phyloP scores from a whole-genome alignment of 1,284 basidiomycete genomes.

The Leccinum glutinopallens region DNA sequence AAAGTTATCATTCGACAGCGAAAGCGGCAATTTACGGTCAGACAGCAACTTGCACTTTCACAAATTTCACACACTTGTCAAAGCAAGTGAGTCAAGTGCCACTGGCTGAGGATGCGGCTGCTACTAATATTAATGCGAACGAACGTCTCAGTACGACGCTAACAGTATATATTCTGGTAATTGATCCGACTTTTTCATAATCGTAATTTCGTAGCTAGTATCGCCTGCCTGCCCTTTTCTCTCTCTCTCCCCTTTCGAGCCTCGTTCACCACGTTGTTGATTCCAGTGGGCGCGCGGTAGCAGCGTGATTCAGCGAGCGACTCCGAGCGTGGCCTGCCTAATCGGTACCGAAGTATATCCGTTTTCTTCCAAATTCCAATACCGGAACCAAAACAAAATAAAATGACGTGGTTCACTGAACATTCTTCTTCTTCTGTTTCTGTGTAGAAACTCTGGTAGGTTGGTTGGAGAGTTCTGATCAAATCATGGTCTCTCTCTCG shows the following conservation, averaged over 20 bases:
- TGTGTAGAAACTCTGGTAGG: not conserved
- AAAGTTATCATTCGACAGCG: too few species aligned
- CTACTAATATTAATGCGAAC: too few species aligned
- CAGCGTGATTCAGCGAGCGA: constrained; percentile 1
- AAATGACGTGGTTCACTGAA: not conserved
- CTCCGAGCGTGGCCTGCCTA: not conserved
- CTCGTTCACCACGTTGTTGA: not conserved
- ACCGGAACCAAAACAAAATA: not conserved
- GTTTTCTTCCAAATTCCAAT: not conserved
- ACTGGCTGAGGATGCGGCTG: too few species aligned
- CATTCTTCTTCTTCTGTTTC: too few species aligned
- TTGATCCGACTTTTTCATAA: too few species aligned
- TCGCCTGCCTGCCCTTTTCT: not conserved
- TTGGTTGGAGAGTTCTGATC: not conserved
- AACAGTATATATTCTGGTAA: too few species aligned
- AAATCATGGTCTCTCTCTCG: not conserved
- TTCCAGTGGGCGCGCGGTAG: not conserved
- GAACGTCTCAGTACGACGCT: too few species aligned
- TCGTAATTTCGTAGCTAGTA: not conserved
- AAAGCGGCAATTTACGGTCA: too few species aligned
- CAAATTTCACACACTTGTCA: too few species aligned
- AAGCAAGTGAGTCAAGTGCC: too few species aligned
- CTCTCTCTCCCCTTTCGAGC: not conserved
- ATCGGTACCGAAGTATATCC: not conserved
- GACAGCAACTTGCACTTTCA: too few species aligned